phyloP scores from a whole-genome alignment of 257 asterid species.

The Solanum dulcamara region DNA sequence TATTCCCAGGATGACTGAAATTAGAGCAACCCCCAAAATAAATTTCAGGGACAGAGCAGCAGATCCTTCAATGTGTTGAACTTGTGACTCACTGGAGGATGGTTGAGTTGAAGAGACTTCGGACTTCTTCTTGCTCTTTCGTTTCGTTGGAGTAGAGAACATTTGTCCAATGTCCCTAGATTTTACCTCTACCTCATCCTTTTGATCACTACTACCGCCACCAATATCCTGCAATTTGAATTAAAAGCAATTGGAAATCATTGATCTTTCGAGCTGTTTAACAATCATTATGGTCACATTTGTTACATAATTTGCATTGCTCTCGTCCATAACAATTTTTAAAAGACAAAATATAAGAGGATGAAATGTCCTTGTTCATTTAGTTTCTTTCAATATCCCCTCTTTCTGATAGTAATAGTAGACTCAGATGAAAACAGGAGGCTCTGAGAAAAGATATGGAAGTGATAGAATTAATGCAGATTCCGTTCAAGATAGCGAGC shows the following conservation, averaged over 20 bases:
- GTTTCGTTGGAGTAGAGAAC: constrained; percentile 34
- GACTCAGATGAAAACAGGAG: background rate
- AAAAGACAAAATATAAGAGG: background rate
- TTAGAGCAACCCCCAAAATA: constrained; percentile 68
- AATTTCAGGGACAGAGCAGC: constrained; percentile 25
- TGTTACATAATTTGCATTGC: background rate
- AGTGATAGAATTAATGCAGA: background rate
- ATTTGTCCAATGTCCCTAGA: constrained; percentile 45
- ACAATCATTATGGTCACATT: background rate
- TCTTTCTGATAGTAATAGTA: background rate
- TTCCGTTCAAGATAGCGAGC: background rate
- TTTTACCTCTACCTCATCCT: constrained; percentile 24
- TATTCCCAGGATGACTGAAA: constrained; percentile 58
- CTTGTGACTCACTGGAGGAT: constrained; percentile 24
- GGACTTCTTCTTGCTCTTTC: constrained; percentile 41
- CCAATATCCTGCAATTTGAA: background rate
- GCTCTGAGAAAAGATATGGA: background rate
- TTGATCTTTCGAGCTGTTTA: background rate
- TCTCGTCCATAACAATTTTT: background rate
- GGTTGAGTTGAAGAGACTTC: constrained; percentile 39
- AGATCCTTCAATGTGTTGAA: constrained; percentile 31
- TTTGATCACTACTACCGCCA: constrained; percentile 22
- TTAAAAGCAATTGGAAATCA: background rate
- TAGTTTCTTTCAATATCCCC: background rate
- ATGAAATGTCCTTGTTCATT: background rate